Evolutionary conservation across 805 yeast genomes (phyloP).

Genomic region (Saccharomyces eubayanus): DNA sequence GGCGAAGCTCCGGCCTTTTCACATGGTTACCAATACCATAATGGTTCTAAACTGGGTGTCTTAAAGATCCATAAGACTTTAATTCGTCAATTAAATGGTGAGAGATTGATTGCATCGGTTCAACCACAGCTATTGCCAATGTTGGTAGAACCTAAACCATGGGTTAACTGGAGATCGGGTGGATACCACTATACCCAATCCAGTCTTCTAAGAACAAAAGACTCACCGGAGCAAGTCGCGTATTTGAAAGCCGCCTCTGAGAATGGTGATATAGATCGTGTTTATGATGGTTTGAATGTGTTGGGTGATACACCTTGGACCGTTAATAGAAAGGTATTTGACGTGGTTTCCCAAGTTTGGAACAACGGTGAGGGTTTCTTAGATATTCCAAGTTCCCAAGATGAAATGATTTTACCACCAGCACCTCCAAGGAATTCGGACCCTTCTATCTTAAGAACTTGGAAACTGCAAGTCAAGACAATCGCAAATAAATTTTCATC

Average conservation of each 20-base stretch:
- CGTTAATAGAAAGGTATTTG: constrained; percentile 62
- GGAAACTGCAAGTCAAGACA: constrained; percentile 54
- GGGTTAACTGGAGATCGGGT: constrained; percentile 77
- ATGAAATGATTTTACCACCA: constrained; percentile 42
- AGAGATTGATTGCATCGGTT: constrained; percentile 51
- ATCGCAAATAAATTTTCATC: constrained; percentile 54
- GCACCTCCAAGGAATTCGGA: constrained; percentile 60
- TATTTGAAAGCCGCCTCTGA: constrained; percentile 80
- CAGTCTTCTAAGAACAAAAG: constrained; percentile 64
- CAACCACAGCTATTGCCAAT: constrained; percentile 88
- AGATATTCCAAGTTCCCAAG: constrained; percentile 58
- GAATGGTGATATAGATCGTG: constrained; percentile 51
- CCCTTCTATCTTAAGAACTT: constrained; percentile 60
- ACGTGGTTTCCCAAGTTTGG: constrained; percentile 73
- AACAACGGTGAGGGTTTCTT: constrained; percentile 69
- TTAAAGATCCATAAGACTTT: constrained; percentile 66
- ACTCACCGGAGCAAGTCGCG: constrained; percentile 82
- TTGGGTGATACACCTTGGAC: constrained; percentile 91
- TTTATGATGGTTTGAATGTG: constrained; percentile 76
- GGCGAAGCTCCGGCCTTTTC: constrained; percentile 85
- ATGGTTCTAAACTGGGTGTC: constrained; percentile 76
- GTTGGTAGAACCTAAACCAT: constrained; percentile 83
- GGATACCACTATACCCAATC: constrained; percentile 68
- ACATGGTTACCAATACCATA: constrained; percentile 75
- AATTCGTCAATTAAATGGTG: constrained; percentile 58